These are phyloP conservation scores for Prunus mume DNA, from an alignment of 306 rosid species.

Conservation along the genomic window DNA sequence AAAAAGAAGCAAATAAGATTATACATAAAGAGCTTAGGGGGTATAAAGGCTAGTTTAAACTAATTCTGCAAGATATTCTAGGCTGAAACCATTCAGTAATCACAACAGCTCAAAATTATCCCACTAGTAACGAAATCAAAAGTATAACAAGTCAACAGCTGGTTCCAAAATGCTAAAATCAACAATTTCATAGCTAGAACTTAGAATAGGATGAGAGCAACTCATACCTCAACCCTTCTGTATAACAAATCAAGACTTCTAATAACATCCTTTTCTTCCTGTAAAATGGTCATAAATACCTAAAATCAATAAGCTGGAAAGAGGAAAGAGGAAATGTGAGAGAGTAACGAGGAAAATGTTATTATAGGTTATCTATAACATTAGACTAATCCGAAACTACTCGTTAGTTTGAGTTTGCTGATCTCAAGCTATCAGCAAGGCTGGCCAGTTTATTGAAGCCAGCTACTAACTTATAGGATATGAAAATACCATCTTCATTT, in stretches of 20 bases:
- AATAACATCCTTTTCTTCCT: constrained; percentile 94
- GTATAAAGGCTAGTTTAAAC: neutral
- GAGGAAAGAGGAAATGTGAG: neutral
- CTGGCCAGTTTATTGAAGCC: neutral
- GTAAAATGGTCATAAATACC: constrained; percentile 26
- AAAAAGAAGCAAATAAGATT: neutral
- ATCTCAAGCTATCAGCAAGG: neutral
- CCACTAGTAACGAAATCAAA: neutral
- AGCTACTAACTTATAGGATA: neutral
- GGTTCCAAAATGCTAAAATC: neutral
- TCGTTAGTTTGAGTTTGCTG: neutral
- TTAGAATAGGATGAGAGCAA: constrained; percentile 9
- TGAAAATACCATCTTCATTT: neutral
- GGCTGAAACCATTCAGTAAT: constrained; percentile 15
- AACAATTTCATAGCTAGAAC: neutral
- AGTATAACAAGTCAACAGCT: neutral
- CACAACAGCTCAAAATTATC: neutral
- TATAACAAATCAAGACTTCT: constrained; percentile 85
- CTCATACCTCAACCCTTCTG: constrained; percentile 87
- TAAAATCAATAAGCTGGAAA: constrained; percentile 16
- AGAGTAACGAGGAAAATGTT: neutral
- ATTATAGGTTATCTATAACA: neutral
- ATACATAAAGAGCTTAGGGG: neutral
- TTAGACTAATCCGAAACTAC: neutral
- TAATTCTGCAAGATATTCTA: constrained; percentile 15